Conservation (phyloP, 306 rosid genomes). For the Rosa persica region DNA sequence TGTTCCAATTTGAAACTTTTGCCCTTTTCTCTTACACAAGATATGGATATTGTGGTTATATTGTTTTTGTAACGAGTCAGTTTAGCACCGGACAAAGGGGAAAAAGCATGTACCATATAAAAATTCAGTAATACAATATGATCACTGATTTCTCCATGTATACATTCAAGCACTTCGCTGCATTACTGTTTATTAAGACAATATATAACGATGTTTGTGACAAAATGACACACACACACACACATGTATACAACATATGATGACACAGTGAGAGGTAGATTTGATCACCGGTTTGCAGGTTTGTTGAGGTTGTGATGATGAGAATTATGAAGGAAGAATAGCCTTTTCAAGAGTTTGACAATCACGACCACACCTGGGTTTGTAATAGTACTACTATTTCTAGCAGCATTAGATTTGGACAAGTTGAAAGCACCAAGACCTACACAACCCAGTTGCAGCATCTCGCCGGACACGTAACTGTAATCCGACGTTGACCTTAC, state of each 20-base stretch:
- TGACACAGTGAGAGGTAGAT: neutral
- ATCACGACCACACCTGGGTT: neutral
- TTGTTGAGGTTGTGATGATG: slow-evolving; percentile 12
- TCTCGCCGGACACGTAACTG: neutral
- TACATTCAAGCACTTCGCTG: neutral
- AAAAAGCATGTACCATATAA: neutral
- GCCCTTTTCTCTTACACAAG: neutral
- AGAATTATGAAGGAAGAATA: slow-evolving; percentile 13
- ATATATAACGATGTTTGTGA: neutral
- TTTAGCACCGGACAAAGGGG: neutral
- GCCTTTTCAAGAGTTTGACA: slow-evolving; percentile 2
- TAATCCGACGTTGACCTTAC: neutral
- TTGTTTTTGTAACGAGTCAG: slow-evolving; percentile 5
- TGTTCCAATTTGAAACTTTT: neutral
- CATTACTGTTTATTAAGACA: neutral
- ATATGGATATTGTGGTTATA: neutral
- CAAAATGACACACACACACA: neutral
- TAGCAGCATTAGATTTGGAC: neutral
- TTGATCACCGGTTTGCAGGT: neutral
- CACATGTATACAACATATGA: neutral
- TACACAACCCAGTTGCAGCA: slow-evolving; percentile 13
- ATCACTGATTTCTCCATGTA: neutral
- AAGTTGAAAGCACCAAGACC: neutral
- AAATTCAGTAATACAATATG: neutral
- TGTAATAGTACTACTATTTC: neutral